Conservation (phyloP, 352 stramenopile species). For the Phytopythium delawarense region DNA sequence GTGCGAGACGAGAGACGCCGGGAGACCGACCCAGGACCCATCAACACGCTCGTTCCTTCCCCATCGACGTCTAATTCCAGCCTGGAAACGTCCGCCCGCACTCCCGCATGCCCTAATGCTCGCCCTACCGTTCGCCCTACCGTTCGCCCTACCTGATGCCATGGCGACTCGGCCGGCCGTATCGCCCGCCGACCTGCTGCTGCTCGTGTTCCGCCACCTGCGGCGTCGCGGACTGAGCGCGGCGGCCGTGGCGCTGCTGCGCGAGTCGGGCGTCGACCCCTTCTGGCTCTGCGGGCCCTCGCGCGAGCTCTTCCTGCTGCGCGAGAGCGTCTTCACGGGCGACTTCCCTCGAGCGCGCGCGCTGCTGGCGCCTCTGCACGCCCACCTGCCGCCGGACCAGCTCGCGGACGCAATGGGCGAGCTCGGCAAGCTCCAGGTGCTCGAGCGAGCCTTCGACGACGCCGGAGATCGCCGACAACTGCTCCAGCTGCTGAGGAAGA, state of each 20-base stretch:
- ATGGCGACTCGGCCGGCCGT: too few species aligned
- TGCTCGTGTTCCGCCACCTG: constrained; percentile 48
- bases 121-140: too few species aligned
- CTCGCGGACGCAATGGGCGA: constrained; percentile 10
- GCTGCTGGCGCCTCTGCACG: constrained; percentile 36
- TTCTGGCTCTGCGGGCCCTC: constrained; percentile 52
- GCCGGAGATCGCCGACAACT: background rate
- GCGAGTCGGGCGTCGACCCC: constrained; percentile 51
- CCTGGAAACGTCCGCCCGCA: too few species aligned
- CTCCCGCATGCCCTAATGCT: too few species aligned
- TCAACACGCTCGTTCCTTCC: too few species aligned
- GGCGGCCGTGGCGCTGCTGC: constrained; percentile 40
- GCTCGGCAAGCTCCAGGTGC: constrained; percentile 34
- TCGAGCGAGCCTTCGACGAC: constrained; percentile 15
- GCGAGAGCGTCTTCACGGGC: constrained; percentile 48
- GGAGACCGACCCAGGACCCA: too few species aligned
- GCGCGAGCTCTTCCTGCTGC: constrained; percentile 39
- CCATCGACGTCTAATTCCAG: too few species aligned
- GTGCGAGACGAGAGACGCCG: too few species aligned
- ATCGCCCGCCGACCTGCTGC: constrained; percentile 31
- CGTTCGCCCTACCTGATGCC: too few species aligned
- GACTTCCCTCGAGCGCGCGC: constrained; percentile 31
- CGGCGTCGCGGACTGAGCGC: constrained; percentile 28
- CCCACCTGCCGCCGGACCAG: constrained; percentile 10
- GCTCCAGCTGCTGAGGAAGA: background rate